A percentile compares a stretch with the other conserved stretches of the same genome.
Evolutionary conservation across 805 yeast genomes (phyloP).

Genomic region (Pichia gijzeniarum): DNA sequence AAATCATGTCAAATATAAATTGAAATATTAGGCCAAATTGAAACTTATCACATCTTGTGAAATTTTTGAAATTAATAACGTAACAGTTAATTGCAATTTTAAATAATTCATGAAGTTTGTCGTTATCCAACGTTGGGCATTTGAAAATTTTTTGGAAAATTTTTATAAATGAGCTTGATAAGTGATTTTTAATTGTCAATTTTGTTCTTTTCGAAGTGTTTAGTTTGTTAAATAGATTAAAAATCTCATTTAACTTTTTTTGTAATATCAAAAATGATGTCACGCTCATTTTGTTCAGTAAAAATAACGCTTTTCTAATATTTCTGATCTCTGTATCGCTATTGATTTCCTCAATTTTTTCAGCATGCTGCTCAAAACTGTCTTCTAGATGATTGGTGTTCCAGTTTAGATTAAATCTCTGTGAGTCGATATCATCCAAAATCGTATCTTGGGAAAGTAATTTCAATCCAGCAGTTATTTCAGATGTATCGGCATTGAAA

Average conservation of each 20-base stretch:
- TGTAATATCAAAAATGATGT: background rate
- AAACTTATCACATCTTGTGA: constrained; percentile 4
- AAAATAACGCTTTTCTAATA: no score
- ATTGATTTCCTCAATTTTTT: no score
- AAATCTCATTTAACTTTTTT: background rate
- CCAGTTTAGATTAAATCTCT: no score
- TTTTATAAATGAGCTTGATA: constrained; percentile 5
- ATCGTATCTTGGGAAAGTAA: no score
- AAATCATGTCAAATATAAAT: constrained; percentile 12
- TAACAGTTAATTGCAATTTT: constrained; percentile 12
- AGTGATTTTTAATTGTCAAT: background rate
- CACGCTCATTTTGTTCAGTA: background rate
- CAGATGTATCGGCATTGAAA: no score
- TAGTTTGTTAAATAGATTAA: background rate
- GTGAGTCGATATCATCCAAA: no score
- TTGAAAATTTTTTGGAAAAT: background rate
- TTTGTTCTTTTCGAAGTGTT: background rate
- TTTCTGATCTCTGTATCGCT: no score
- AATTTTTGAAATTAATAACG: constrained; percentile 10
- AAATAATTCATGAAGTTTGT: constrained; percentile 9
- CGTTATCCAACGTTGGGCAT: constrained; percentile 1
- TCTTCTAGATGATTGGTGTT: no score
- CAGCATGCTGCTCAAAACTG: no score
- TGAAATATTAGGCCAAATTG: constrained; percentile 7
- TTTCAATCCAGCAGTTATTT: no score